Conservation (phyloP, 495 filamentous ascomycete species). For the Penicillium silybi region DNA sequence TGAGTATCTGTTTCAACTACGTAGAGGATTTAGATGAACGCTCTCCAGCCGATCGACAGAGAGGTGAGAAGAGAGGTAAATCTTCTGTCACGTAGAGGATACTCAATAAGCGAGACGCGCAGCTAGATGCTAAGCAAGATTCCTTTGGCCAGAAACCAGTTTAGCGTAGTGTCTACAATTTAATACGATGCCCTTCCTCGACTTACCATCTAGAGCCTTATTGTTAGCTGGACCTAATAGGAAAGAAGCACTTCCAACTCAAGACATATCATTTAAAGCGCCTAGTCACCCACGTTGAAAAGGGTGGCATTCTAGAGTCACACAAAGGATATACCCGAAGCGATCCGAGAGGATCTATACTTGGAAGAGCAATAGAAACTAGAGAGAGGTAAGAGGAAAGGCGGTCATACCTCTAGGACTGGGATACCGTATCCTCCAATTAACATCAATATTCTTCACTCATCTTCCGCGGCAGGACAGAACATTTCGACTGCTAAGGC, state of each 20-base stretch:
- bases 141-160: slow-evolving; percentile 16
- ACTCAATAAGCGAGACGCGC: slow-evolving; percentile 20
- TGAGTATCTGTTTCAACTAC: no score
- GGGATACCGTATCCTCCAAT: slow-evolving; percentile 8
- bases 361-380: slow-evolving; percentile 24
- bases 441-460: no score
- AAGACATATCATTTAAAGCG: slow-evolving; percentile 15
- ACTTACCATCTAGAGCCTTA: slow-evolving; percentile 15
- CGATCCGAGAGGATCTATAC: slow-evolving; percentile 19
- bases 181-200: slow-evolving; percentile 21
- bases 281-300: slow-evolving; percentile 18
- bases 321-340: slow-evolving; percentile 25
- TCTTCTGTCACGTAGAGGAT: background rate
- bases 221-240: slow-evolving; percentile 24
- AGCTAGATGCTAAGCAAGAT: slow-evolving; percentile 22
- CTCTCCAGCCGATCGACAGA: no score
- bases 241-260: slow-evolving; percentile 28
- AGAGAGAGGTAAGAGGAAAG: slow-evolving; percentile 10
- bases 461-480: background rate
- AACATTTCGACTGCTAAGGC: background rate
- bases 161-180: slow-evolving; percentile 28
- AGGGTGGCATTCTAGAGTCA: slow-evolving; percentile 16
- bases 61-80: no score
- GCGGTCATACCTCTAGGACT: background rate
- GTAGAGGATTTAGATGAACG: no score